phyloP scores from a whole-genome alignment of 2,329 filamentous ascomycete species.

The Triangularia verruculosa region DNA sequence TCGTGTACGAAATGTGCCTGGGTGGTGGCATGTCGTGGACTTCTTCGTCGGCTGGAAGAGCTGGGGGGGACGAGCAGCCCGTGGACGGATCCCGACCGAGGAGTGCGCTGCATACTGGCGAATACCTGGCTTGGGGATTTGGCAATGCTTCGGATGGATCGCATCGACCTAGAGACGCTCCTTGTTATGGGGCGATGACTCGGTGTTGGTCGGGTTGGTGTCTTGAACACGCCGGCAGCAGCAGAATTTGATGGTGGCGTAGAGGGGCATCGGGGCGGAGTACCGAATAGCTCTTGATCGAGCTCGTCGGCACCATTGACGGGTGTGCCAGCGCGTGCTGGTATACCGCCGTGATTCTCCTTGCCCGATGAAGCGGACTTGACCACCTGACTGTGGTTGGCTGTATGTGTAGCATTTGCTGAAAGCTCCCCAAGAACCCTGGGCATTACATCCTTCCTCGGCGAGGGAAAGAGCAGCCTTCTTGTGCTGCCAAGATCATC shows the following conservation, averaged over 20 bases:
- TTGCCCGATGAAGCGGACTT: conserved; percentile 40
- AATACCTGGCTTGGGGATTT: conserved; percentile 45
- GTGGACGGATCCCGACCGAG: conserved; percentile 33
- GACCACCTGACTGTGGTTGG: conserved; percentile 36
- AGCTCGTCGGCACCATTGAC: conserved; percentile 40
- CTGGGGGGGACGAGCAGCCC: conserved; percentile 19
- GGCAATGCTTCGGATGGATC: conserved; percentile 31
- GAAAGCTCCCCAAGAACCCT: conserved; percentile 60
- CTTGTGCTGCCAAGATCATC: conserved; percentile 57
- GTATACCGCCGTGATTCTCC: conserved; percentile 38
- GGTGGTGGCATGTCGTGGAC: conserved; percentile 38
- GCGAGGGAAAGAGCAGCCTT: conserved; percentile 74
- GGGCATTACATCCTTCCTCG: conserved; percentile 60
- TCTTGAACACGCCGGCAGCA: conserved; percentile 52
- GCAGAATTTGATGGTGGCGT: conserved; percentile 52
- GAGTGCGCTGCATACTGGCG: conserved; percentile 43
- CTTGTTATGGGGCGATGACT: conserved; percentile 60
- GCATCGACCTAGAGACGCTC: conserved; percentile 57
- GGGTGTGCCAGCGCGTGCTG: conserved; percentile 29
- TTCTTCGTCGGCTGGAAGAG: conserved; percentile 40
- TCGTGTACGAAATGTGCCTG: conserved; percentile 36
- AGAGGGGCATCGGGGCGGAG: conserved; percentile 46
- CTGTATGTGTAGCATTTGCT: conserved; percentile 50
- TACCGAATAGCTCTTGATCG: conserved; percentile 65
- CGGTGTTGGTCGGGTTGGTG: conserved; percentile 60